Conservation (phyloP, 2,329 filamentous ascomycete species). For the Diaporthe ilicicola region DNA sequence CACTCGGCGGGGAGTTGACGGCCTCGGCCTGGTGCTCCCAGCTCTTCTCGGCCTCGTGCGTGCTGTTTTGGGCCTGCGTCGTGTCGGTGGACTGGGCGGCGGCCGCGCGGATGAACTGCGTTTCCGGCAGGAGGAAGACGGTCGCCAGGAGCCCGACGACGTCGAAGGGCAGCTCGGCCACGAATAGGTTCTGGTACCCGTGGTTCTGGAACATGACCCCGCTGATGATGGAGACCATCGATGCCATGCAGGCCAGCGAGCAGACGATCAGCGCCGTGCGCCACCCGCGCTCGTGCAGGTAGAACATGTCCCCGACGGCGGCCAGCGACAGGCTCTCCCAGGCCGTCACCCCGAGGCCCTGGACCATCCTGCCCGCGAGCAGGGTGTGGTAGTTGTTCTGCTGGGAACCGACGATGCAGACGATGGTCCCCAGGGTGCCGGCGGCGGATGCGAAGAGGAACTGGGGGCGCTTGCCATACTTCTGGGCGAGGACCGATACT, state of each 20-base stretch:
- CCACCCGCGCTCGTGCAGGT: slow-evolving; percentile 43
- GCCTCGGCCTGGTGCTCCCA: slow-evolving; percentile 5
- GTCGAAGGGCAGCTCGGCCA: slow-evolving; percentile 42
- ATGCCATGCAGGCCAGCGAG: slow-evolving; percentile 42
- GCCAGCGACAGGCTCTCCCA: slow-evolving; percentile 45
- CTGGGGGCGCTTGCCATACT: slow-evolving; percentile 45
- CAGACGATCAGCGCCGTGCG: slow-evolving; percentile 43
- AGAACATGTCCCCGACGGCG: slow-evolving; percentile 45
- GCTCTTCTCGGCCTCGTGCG: slow-evolving; percentile 6
- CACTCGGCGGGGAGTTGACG: background rate
- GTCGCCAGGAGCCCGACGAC: slow-evolving; percentile 37
- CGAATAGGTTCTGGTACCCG: slow-evolving; percentile 42
- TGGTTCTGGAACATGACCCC: slow-evolving; percentile 41
- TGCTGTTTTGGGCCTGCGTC: background rate
- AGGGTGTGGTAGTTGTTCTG: slow-evolving; percentile 41
- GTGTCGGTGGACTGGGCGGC: background rate
- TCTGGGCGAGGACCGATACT: slow-evolving; percentile 44
- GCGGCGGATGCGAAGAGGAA: slow-evolving; percentile 43
- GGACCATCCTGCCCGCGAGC: slow-evolving; percentile 43
- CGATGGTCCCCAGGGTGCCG: slow-evolving; percentile 40
- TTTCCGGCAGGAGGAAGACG: slow-evolving; percentile 42
- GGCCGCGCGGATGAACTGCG: slow-evolving; percentile 34
- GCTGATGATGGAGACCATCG: slow-evolving; percentile 41
- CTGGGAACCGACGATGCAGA: slow-evolving; percentile 42
- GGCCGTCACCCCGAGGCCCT: slow-evolving; percentile 44